Evolutionary conservation across 106 monocot species (phyloP).

Genomic region (Phalaenopsis equestris): DNA sequence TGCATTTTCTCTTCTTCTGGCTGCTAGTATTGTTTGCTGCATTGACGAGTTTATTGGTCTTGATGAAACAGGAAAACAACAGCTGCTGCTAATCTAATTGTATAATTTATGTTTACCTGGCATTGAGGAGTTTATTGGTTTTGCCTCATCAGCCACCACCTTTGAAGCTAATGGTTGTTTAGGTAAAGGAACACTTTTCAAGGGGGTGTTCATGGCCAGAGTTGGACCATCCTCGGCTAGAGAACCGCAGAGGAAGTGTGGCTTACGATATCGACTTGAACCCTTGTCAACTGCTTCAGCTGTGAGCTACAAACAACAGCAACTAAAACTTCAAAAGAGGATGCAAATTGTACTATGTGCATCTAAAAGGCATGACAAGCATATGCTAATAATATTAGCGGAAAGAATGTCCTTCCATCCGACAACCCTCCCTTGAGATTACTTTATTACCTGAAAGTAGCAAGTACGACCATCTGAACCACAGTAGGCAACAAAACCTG

Average conservation of each 20-base stretch:
- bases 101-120: slow-evolving; percentile 18
- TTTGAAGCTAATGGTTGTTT: slow-evolving; percentile 23
- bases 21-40: neutral
- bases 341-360: neutral
- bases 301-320: slow-evolving; percentile 39
- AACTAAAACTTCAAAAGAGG: neutral
- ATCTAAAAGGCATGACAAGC: neutral
- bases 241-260: slow-evolving; percentile 66
- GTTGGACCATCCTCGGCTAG: slow-evolving; percentile 16
- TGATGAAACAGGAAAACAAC: neutral
- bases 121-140: neutral
- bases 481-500: slow-evolving; percentile 83
- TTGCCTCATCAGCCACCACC: slow-evolving; percentile 12
- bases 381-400: neutral
- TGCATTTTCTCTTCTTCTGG: neutral
- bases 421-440: neutral
- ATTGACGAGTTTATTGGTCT: neutral
- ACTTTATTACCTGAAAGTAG: slow-evolving; percentile 46
- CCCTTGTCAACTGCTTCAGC: slow-evolving; percentile 43
- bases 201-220: slow-evolving; percentile 32
- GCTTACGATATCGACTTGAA: slow-evolving; percentile 25
- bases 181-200: slow-evolving; percentile 15
- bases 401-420: neutral
- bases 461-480: slow-evolving; percentile 64
- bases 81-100: neutral